Percentiles rank a stretch among this genome's conserved stretches.
phyloP scores from a whole-genome alignment of 495 filamentous ascomycete genomes.

The Paragyromitra xinjiangensis region DNA sequence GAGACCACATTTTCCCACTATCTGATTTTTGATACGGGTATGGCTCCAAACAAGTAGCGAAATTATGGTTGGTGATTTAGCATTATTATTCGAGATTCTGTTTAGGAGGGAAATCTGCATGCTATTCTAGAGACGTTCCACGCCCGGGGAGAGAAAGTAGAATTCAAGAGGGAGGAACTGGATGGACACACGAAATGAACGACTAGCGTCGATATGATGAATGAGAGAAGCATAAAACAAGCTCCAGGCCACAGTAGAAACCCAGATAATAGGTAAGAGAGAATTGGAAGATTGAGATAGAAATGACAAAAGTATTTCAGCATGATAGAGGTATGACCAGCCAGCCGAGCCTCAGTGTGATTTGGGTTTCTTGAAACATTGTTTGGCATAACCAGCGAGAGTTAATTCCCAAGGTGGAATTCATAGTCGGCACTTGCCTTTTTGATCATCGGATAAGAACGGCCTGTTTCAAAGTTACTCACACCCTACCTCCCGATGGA shows the following conservation, averaged over 20 bases:
- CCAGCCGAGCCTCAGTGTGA: not conserved
- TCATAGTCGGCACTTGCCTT: not conserved
- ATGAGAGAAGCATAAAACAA: not conserved
- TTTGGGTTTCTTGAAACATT: not conserved
- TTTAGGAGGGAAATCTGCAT: not conserved
- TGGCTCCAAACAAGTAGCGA: not conserved
- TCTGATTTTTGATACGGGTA: not conserved
- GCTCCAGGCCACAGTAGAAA: not conserved
- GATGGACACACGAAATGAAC: not conserved
- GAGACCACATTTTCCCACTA: not conserved
- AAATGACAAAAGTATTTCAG: not conserved
- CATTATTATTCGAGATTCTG: not conserved
- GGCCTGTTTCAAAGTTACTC: not conserved
- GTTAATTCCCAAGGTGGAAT: not conserved
- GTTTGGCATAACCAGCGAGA: not conserved
- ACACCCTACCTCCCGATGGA: not conserved
- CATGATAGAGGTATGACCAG: not conserved
- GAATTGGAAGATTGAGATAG: not conserved
- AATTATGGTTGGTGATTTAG: not conserved
- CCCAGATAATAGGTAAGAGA: not conserved
- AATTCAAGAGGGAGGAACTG: not conserved
- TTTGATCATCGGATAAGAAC: not conserved
- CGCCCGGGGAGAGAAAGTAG: not conserved
- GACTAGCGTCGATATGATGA: not conserved
- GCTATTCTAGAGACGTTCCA: not conserved